Conservation (phyloP, 2,329 filamentous ascomycete genomes). For the Thelonectria rubi region DNA sequence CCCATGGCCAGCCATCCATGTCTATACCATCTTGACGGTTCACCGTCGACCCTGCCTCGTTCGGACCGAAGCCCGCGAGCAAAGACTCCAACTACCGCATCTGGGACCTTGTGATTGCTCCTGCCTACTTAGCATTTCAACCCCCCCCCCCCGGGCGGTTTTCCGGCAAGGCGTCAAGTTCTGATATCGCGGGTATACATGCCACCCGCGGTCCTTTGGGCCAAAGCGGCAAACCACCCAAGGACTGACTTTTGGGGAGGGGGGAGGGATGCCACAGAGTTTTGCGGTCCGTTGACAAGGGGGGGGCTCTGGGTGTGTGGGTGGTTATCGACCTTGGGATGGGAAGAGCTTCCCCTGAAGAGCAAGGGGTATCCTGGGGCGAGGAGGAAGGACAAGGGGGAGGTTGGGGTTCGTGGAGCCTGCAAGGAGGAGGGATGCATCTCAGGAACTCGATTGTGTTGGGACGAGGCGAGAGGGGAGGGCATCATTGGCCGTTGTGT, state of each 20-base stretch:
- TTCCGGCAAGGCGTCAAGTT: too few relatives aligned
- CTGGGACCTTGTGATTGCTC: too few relatives aligned
- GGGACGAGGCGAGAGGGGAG: too few relatives aligned
- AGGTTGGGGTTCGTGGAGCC: neutral
- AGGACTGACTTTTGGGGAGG: too few relatives aligned
- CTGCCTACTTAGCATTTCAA: too few relatives aligned
- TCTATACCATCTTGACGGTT: neutral
- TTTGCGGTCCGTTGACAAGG: neutral
- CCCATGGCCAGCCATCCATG: neutral
- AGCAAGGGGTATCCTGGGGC: constrained; percentile 7
- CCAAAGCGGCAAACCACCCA: too few relatives aligned
- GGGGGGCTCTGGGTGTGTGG: neutral
- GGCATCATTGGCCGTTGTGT: neutral
- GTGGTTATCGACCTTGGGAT: neutral
- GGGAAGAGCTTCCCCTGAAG: constrained; percentile 1
- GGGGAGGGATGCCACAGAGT: too few relatives aligned
- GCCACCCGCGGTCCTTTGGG: too few relatives aligned
- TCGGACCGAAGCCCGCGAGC: neutral
- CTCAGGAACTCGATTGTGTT: neutral
- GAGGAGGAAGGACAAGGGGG: neutral
- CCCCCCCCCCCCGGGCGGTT: too few relatives aligned
- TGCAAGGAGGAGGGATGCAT: neutral
- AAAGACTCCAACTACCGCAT: too few relatives aligned
- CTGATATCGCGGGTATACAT: too few relatives aligned
- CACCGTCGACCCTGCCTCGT: neutral